Base-by-base conservation (phyloP, 208 protist species). In the Trichomonas tenax region DNA sequence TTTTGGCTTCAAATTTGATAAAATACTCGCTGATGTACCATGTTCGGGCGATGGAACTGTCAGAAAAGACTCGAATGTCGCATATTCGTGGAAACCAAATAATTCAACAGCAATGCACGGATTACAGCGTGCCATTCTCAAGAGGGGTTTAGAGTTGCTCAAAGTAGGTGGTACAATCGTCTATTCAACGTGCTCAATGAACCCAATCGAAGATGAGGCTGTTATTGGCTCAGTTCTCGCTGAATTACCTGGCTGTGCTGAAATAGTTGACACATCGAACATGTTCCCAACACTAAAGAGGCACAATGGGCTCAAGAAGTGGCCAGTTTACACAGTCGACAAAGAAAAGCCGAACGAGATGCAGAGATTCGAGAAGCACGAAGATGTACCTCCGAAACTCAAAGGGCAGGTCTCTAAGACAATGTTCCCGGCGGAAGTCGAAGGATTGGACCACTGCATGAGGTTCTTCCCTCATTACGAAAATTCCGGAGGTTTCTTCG, bases 401-500 rank as follows among this genome's bases (percentile, higher is more conserved):
- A 93, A 93, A 93, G 26, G 44, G 6, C 40, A 93, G 9, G 34
- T 34, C 14, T n/a, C 41, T 36, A 17, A 41, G n/a, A 40, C 86
- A 51, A 93, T 93, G 44, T 93, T 93, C 36, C 86, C 41, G 17
- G 21, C 86, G 34, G 40, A 51, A 8, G 86, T 93, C 38, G 44
- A 48, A 51, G 34, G 34, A 6, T 51, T 93, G 17, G 14, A 23
- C 0, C 14, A 96, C 0, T 98, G 97, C 90, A 89, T 98, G 44
- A 97, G 98, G 23, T 41, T 98, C 17, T 89, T 97, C 26, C 98
- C 97, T 0, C 98, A 98, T 82, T 23, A 96, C 38, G 95, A 97
- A 45, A 96, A 98, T 96, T 98, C 97, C 14, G 98, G 98, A 89
- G 98, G 97, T 10, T 98, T 98, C 97, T 98, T 98, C 96, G 96